phyloP scores from a whole-genome alignment of 345 rosid genomes.

The Toxicodendron radicans region DNA sequence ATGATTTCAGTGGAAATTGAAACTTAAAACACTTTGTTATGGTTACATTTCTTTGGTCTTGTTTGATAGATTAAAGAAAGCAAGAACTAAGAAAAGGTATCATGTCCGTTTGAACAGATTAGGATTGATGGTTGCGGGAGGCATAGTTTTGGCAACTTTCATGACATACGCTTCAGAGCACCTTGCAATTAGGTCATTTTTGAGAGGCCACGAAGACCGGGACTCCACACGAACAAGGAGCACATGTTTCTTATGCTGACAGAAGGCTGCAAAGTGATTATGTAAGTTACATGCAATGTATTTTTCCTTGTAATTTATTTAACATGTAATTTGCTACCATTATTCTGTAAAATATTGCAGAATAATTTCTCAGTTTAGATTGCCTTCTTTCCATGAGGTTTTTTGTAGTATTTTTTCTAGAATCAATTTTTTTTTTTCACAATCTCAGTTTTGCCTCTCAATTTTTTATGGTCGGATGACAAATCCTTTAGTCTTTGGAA shows the following conservation, averaged over 20 bases:
- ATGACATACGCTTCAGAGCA: conserved; percentile 93
- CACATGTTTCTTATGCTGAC: conserved; percentile 49
- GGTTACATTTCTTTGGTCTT: background rate
- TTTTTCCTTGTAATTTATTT: conserved; percentile 20
- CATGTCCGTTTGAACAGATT: conserved; percentile 48
- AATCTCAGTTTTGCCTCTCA: background rate
- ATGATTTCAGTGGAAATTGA: background rate
- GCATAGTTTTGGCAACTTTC: conserved; percentile 72
- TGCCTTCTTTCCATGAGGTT: conserved; percentile 8
- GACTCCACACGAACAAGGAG: conserved; percentile 49
- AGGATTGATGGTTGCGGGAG: conserved; percentile 84
- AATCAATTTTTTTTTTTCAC: background rate
- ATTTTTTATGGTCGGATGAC: too few species aligned
- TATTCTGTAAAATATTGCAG: conserved; percentile 28
- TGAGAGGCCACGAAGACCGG: conserved; percentile 66
- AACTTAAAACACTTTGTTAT: background rate
- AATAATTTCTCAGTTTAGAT: conserved; percentile 13
- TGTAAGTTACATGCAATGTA: conserved; percentile 23
- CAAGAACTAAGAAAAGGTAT: background rate
- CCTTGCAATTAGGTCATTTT: conserved; percentile 64
- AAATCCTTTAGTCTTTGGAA: too few species aligned
- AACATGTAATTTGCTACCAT: conserved; percentile 19
- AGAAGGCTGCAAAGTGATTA: conserved; percentile 14
- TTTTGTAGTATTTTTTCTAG: conserved; percentile 16
- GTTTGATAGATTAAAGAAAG: background rate